Percentiles rank a stretch among this genome's conserved stretches.
phyloP scores from a whole-genome alignment of 139 green algal genomes.

The Chlamydomonas asymmetrica region DNA sequence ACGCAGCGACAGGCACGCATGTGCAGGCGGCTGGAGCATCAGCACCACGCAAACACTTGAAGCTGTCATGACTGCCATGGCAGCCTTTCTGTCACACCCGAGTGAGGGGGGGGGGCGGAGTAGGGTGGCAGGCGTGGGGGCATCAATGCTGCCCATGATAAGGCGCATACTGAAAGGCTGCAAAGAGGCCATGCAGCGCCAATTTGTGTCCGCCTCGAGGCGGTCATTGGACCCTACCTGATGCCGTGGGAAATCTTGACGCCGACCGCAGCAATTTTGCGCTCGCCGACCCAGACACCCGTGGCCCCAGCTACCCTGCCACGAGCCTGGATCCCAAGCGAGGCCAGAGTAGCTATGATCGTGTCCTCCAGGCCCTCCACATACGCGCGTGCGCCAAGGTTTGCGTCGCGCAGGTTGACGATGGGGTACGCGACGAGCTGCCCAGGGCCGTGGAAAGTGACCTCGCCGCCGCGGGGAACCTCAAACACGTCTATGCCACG shows the following conservation, averaged over 20 bases:
- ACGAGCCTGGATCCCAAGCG: constrained; percentile 42
- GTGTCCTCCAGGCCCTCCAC: constrained; percentile 91
- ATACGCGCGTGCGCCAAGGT: constrained; percentile 77
- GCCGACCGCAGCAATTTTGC: constrained; percentile 91
- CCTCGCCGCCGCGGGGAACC: constrained; percentile 75
- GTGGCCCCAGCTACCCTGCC: constrained; percentile 57
- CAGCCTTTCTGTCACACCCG: too few relatives aligned
- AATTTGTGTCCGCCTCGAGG: too few relatives aligned
- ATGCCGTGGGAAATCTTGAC: constrained; percentile 86
- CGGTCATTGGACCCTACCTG: too few relatives aligned
- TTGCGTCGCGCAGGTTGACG: constrained; percentile 60
- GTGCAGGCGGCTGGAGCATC: too few relatives aligned
- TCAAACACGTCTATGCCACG: constrained; percentile 40
- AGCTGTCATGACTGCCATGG: too few relatives aligned
- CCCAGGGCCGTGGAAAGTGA: constrained; percentile 90
- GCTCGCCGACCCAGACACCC: constrained; percentile 86
- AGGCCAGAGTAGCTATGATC: constrained; percentile 59
- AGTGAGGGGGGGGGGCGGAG: too few relatives aligned
- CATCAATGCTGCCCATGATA: too few relatives aligned
- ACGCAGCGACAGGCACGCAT: too few relatives aligned
- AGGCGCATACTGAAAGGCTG: too few relatives aligned
- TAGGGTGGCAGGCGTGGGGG: too few relatives aligned
- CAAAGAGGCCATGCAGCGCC: too few relatives aligned
- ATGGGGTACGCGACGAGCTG: constrained; percentile 95
- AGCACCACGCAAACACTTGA: too few relatives aligned